These are phyloP conservation scores for Pyricularia grisea DNA, from an alignment of 2,329 filamentous ascomycete genomes.

Conservation along the genomic window DNA sequence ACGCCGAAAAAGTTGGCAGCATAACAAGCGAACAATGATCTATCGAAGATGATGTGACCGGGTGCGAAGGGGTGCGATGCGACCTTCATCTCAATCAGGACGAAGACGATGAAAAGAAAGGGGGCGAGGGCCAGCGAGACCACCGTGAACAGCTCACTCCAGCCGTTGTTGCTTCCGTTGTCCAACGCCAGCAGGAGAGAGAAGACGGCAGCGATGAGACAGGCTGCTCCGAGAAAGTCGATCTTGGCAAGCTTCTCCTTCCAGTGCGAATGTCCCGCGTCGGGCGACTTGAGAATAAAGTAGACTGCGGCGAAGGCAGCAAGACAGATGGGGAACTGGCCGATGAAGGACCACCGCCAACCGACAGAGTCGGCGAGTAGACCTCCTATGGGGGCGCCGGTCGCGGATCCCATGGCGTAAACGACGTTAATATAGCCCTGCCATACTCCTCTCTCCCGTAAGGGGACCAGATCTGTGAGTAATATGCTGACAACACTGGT, in stretches of 20 bases:
- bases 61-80: conserved; percentile 68
- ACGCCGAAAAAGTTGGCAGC: conserved; percentile 65
- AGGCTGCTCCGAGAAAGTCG: conserved; percentile 63
- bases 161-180: conserved; percentile 62
- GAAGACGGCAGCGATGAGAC: conserved; percentile 48
- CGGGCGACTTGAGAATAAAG: conserved; percentile 53
- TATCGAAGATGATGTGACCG: conserved; percentile 61
- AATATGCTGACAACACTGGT: conserved; percentile 60
- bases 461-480: conserved; percentile 59
- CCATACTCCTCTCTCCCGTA: conserved; percentile 63
- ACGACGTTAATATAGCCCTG: conserved; percentile 67
- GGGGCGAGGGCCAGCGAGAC: conserved; percentile 44
- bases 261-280: conserved; percentile 46
- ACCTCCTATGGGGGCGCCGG: conserved; percentile 56
- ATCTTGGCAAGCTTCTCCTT: conserved; percentile 55
- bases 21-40: conserved; percentile 57
- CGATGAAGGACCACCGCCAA: conserved; percentile 69
- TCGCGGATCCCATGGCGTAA: conserved; percentile 57
- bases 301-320: conserved; percentile 56
- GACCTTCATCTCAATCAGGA: conserved; percentile 58
- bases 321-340: conserved; percentile 59
- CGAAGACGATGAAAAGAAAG: conserved; percentile 55
- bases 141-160: conserved; percentile 50
- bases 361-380: conserved; percentile 63
- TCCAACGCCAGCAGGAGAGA: conserved; percentile 62